phyloP scores from a whole-genome alignment of 495 filamentous ascomycete species.

The Lasiosphaeria hispida region DNA sequence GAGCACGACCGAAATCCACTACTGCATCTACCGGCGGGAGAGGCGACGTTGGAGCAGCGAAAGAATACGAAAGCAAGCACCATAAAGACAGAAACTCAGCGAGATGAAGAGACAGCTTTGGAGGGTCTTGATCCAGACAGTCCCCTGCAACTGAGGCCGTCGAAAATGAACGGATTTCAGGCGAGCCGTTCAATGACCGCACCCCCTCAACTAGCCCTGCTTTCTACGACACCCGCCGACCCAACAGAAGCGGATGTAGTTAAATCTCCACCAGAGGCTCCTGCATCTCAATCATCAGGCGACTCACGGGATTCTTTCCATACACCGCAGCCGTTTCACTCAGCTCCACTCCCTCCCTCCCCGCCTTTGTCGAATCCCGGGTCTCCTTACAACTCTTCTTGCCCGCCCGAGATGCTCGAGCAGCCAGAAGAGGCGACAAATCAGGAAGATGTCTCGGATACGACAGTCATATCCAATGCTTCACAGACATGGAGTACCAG shows the following conservation, averaged over 20 bases:
- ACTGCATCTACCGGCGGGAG: no score
- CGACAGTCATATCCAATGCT: conserved; percentile 41
- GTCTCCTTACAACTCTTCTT: conserved; percentile 40
- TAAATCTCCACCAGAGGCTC: conserved; percentile 13
- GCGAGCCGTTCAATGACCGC: conserved; percentile 36
- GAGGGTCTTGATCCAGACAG: neutral
- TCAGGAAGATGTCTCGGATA: conserved; percentile 39
- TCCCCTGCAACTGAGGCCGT: conserved; percentile 3
- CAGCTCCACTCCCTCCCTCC: conserved; percentile 49
- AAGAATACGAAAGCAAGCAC: neutral
- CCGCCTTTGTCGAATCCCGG: conserved; percentile 42
- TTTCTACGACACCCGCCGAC: conserved; percentile 15
- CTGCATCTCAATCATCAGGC: conserved; percentile 28
- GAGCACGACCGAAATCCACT: neutral
- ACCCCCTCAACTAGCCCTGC: conserved; percentile 33
- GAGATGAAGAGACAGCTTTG: neutral
- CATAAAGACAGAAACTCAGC: neutral
- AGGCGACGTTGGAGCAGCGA: neutral
- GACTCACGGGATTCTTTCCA: conserved; percentile 48
- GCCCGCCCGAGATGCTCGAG: conserved; percentile 27
- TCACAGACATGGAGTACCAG: conserved; percentile 18
- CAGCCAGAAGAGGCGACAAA: conserved; percentile 18
- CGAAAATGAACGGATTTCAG: conserved; percentile 24
- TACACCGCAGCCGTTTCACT: conserved; percentile 57
- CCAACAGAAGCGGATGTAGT: conserved; percentile 3